A percentile compares a stretch with the other conserved stretches of the same genome.
Evolutionary conservation across 2,329 filamentous ascomycete species (phyloP).

Genomic region (Clarireedia sp.): DNA sequence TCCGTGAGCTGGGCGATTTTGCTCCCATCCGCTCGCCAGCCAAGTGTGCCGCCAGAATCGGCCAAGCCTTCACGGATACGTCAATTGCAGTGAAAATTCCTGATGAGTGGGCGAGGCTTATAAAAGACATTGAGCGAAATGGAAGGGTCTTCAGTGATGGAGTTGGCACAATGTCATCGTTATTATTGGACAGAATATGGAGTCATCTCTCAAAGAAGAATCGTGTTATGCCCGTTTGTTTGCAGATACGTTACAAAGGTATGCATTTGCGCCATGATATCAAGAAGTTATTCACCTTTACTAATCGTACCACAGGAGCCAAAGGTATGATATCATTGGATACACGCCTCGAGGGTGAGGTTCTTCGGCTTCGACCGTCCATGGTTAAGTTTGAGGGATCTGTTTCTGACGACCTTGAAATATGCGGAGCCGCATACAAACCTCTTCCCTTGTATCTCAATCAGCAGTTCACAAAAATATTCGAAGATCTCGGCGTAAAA

Average conservation of each 20-base stretch:
- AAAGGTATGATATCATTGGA: slow-evolving; percentile 77
- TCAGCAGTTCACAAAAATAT: slow-evolving; percentile 73
- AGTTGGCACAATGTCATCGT: slow-evolving; percentile 62
- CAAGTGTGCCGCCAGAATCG: slow-evolving; percentile 51
- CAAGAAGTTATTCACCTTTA: not conserved
- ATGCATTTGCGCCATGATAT: slow-evolving; percentile 13
- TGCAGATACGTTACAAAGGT: slow-evolving; percentile 68
- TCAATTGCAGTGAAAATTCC: slow-evolving; percentile 50
- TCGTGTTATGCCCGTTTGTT: slow-evolving; percentile 48
- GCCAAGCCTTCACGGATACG: slow-evolving; percentile 68
- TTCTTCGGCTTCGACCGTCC: slow-evolving; percentile 57
- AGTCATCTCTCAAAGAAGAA: slow-evolving; percentile 39
- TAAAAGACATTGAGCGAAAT: slow-evolving; percentile 46
- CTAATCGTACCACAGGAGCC: slow-evolving; percentile 35
- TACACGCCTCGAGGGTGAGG: slow-evolving; percentile 45
- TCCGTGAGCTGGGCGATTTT: slow-evolving; percentile 42
- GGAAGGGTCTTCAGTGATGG: slow-evolving; percentile 68
- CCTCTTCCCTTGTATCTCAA: slow-evolving; percentile 67
- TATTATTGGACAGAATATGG: slow-evolving; percentile 54
- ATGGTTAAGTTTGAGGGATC: slow-evolving; percentile 71
- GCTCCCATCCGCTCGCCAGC: slow-evolving; percentile 43
- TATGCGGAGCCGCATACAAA: slow-evolving; percentile 61
- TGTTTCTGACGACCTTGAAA: slow-evolving; percentile 52
- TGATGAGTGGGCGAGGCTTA: slow-evolving; percentile 26
- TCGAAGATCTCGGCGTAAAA: slow-evolving; percentile 66